These are phyloP conservation scores for Claviceps paspali DNA, from an alignment of 2,329 filamentous ascomycete genomes.

Conservation along the genomic window DNA sequence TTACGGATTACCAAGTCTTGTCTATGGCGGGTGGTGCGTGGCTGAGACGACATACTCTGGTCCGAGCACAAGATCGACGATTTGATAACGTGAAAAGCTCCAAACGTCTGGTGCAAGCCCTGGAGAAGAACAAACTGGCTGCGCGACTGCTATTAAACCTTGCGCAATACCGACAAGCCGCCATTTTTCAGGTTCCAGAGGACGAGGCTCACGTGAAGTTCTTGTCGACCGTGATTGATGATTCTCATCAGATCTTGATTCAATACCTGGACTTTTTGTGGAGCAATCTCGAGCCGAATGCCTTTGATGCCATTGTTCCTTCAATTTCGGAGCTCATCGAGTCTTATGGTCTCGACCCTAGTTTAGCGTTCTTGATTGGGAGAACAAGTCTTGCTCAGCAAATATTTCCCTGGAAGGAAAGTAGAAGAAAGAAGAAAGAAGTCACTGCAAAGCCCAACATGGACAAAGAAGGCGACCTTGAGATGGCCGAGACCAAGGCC, in stretches of 20 bases:
- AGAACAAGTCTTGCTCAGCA: constrained; percentile 58
- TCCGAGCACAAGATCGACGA: constrained; percentile 67
- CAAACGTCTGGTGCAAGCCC: constrained; percentile 61
- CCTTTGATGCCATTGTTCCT: constrained; percentile 70
- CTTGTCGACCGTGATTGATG: constrained; percentile 75
- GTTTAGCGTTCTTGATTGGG: constrained; percentile 72
- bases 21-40: constrained; percentile 72
- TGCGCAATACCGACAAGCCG: constrained; percentile 79
- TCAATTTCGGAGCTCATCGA: constrained; percentile 57
- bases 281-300: constrained; percentile 56
- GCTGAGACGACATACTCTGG: constrained; percentile 65
- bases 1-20: constrained; percentile 74
- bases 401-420: constrained; percentile 30
- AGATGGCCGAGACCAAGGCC: constrained; percentile 28
- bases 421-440: constrained; percentile 15
- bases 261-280: constrained; percentile 85
- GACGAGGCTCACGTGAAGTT: constrained; percentile 74
- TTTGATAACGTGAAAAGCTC: constrained; percentile 62
- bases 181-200: constrained; percentile 59
- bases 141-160: constrained; percentile 78
- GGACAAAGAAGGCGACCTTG: constrained; percentile 43
- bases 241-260: constrained; percentile 68
- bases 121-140: constrained; percentile 64
- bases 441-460: constrained; percentile 12
- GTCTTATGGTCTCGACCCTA: constrained; percentile 65